Evolutionary conservation across 768 basidiomycete genomes (phyloP), one percentile per base, ranked within the genome.

Genomic region (Tephrocybe rancida): DNA sequence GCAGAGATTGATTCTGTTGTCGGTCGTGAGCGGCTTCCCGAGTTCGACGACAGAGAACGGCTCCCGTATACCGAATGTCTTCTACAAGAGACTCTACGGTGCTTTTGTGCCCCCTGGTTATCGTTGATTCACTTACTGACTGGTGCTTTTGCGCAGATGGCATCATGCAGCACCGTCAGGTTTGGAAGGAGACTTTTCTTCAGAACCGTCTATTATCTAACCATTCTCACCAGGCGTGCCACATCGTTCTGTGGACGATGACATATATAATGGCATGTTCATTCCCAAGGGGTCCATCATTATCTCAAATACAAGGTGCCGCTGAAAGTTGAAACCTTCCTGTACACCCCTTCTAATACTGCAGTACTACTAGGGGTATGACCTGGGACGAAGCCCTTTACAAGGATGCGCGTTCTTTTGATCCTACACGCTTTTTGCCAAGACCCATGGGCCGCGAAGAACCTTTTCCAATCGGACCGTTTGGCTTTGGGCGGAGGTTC

Each of bases 1-100:
- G 50, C 44, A 11, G 67, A 70, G 50, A 54, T 69, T 21, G 68
- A 67, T 49, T 16, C 34, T 3, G 58, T 67, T n/a, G 44, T 64
- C 11, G 65, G 65, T 9, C 10, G 25, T 8, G 55, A 55, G 22
- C 48, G 66, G 9, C 59, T 70, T 27, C 68, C 68, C 3, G 52
- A 44, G 25, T 44, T 66, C 29, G 41, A 38, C 10, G 66, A 67
- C 38, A 32, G 60, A 16, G 48, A 26, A 11, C 27, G 27, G 21
- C 50, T 66, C 4, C 57, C 63, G 4, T 67, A 64, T 53, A 22
- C 65, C 19, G 52, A 58, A 41, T 51, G 52, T 32, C 4, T 60
- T 10, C 18, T 58, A 24, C 52, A 54, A 22, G 57, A 58, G 37
- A 38, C 35, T 3, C 32, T 58, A 5, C 18, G 57, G 52, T 50